Base-by-base conservation (phyloP, 176 grass and related monocot species). In the Hsuehochloa calcarea region DNA sequence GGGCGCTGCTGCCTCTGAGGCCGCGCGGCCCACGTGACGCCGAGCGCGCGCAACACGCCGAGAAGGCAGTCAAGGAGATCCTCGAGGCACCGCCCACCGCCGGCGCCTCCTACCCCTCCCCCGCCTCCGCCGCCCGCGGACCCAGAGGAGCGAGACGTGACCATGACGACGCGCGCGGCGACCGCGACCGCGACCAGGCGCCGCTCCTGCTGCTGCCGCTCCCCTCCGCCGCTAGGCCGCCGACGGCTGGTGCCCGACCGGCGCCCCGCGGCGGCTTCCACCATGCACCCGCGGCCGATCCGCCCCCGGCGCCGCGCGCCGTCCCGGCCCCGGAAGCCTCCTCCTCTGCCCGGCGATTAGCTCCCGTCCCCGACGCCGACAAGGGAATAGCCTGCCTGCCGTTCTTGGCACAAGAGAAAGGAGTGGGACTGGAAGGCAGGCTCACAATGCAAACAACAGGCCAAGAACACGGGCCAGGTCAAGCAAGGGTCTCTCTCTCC, bases 51-150 rank as follows among this genome's bases (percentile, higher is more conserved):
- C 29, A 92, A 75, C 72, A 97, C 62, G 43, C 83, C 77, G 17
- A 89, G 54, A 8, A 89, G 70, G 84, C 95, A 97, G 85, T 91
- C 81, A 47, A 94, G 85, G 23, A 90, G 34, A 63, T 81, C 71
- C 44, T 71, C 84, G 34, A 90, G 12, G 79, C 84, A 86, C 12
- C 54, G 60, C 27, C 76, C 60, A n/a, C 49, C 61, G 34, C 54
- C 67, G 34, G 73, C 23, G 25, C 22, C 81, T 79, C 75, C 31
- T 22, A 52, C 49, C 37, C 35, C 79, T 38, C 27, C 62, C 22
- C 31, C 23, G 23, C 63, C 41, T 10, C 58, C 46, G 65, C 55
- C 25, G 44, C 65, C 81, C 8, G 58, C 26, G 12, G 83, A 0
- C 34, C 22, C 11, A 5, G 50, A 16, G 65, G 17, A 19, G 66